Percentiles rank a stretch among this genome's conserved stretches.
Conservation (phyloP, 2,329 filamentous ascomycete genomes). For the Orbilia quercus region DNA sequence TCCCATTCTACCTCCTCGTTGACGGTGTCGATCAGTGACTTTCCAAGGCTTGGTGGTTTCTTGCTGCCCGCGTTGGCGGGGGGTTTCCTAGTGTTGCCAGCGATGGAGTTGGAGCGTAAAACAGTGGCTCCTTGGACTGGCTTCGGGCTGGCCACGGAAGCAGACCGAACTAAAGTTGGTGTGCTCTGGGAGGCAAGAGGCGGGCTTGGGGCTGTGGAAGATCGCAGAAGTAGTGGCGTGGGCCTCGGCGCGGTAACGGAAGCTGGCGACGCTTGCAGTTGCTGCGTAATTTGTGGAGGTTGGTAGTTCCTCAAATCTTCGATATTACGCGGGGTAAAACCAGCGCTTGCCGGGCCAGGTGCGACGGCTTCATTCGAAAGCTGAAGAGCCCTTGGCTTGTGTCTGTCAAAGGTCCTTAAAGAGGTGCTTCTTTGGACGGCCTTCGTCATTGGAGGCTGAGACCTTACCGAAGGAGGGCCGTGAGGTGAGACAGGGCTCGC, state of each 20-base stretch:
- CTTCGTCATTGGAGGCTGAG: conserved; percentile 48
- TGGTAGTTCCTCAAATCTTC: conserved; percentile 40
- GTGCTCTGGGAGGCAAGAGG: conserved; percentile 46
- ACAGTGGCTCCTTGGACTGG: conserved; percentile 21
- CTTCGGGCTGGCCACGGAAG: conserved; percentile 38
- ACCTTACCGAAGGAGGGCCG: conserved; percentile 31
- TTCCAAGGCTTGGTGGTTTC: conserved; percentile 53
- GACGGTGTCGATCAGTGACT: conserved; percentile 58
- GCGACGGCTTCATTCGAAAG: conserved; percentile 45
- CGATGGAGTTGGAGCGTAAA: conserved; percentile 42
- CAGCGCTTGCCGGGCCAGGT: conserved; percentile 47
- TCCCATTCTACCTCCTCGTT: conserved; percentile 60
- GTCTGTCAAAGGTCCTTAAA: conserved; percentile 49
- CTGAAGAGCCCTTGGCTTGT: conserved; percentile 46
- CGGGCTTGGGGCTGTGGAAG: conserved; percentile 44
- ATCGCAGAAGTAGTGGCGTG: conserved; percentile 28
- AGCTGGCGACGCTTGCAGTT: too few species aligned
- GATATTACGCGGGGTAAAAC: conserved; percentile 46
- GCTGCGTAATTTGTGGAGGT: conserved; percentile 25
- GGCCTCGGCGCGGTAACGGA: not conserved
- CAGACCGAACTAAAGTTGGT: conserved; percentile 42
- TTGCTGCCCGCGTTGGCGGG: conserved; percentile 25
- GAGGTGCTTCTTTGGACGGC: conserved; percentile 53
- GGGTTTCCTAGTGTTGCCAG: conserved; percentile 29
- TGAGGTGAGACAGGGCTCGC: conserved; percentile 50